Evolutionary conservation across 169 alveolate genomes (phyloP), one percentile per base, ranked within the genome.

Genomic region (Plasmodium fragile): DNA sequence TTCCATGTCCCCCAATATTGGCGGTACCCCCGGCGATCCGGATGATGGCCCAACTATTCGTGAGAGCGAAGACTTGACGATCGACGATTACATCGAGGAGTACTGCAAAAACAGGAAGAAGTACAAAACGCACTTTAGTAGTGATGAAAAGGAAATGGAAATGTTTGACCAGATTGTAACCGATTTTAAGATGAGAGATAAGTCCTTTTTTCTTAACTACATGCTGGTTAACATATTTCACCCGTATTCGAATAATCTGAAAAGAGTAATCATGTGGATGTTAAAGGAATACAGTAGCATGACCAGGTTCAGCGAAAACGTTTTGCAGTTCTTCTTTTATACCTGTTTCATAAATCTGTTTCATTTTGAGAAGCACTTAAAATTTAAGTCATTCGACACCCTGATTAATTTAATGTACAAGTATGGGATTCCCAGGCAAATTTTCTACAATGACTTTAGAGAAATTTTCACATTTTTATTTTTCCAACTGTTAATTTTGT

Each of bases 281-380:
- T 3, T 85, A 36, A 85, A 75, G 41, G 93, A 85, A 75, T 85
- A 85, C 79, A 77, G 52, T 6, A 73, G 79, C 59, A 53, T 85
- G 30, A 53, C 85, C 53, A 11, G 25, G 16, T 85, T 85, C 69
- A 32, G 59, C 80, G 93, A 85, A 53, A 85, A 85, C 45, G 34
- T 69, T 16, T 41, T 85, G 79, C 85, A 52, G 28, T 85, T 85
- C 75, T 85, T 85, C 49, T 85, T 85, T 55, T 85, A 73, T 43
- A n/a, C 25, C 16, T 73, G 85, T 69, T 85, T 85, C 69, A 75
- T 85, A 28, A 85, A 85, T 75, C 65, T 85, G 79, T 85, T 85
- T 65, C 75, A 85, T 85, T 85, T 85, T 73, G 93, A 85, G 43
- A 85, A 85, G 25, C 93, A 85, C 43, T 73, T 85, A 85, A 85